Evolutionary conservation across 2,329 filamentous ascomycete species (phyloP), one percentile per base, ranked within the genome.

Genomic region (Laburnicola sp.): DNA sequence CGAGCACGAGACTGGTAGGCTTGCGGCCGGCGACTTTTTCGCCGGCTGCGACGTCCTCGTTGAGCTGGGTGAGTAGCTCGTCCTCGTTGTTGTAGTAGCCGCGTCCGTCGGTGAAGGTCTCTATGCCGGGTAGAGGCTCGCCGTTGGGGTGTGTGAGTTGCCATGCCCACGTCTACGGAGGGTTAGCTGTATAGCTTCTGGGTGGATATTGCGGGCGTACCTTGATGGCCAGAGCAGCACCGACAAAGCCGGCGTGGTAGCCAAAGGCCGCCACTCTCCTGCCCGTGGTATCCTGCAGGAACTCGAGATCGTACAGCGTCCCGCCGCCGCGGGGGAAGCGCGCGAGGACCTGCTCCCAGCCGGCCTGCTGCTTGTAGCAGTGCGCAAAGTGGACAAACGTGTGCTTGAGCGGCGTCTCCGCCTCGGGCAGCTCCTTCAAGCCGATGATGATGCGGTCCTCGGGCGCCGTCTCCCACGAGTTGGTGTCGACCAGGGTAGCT

Each of bases 291-390:
- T 95, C 87, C 34, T 84, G 82, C 32, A 97, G 79, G 71, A 96
- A 97, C 71, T 96, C 92, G 32, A 97, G 82, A 66, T 97, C 92
- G 52, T 91, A 83, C 10, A 97, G 83, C 0, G 83, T 86, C 60
- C 90, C 89, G 48, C 85, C 84, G 51, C 89, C 91, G 23, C 84
- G 82, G 26, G 88, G 82, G 73, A 91, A 97, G 49, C 92, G 82
- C 50, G 85, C 80, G n/a, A 96, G 83, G 4, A 91, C 88, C 36
- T 83, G 81, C 51, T 89, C 84, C 89, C 90, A 96, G 35, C 72
- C 73, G 50, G 59, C 72, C 56, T 75, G 73, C 54, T 70, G 60
- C 65, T 75, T 75, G 63, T 75, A 75, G 63, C 71, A 74, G 55
- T 75, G 73, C 10, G 70, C 70, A 59, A 75, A 75, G 55, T 74